Base-by-base conservation (phyloP, 1,139 yeast species). In the Hanseniaspora gamundiae region DNA sequence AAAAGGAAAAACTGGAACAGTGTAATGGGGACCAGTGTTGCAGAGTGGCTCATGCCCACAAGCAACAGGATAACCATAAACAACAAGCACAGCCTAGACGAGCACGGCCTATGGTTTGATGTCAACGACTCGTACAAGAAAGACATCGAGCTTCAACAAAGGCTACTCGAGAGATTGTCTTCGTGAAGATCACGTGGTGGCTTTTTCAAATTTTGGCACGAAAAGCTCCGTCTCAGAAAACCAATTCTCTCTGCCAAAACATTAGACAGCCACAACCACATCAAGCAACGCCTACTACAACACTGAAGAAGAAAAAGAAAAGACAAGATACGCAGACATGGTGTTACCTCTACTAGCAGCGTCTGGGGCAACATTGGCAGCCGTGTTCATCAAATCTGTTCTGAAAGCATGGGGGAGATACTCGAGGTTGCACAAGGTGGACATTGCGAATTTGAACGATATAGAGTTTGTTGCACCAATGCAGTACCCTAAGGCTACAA, bases 31-130 rank as follows among this genome's bases (percentile, higher is more conserved):
- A 51, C 60, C 2, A 58, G 64, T 1, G 69, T 77, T 72, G 44
- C 51, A 17, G 76, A 78, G 48, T 87, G 96, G 96, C 30, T 80
- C 3, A 56, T 87, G 0, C 97, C 98, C 0, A 55, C 82, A 0
- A 39, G 51, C 4, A 61, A 64, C 6, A 58, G 66, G 46, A 52
- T 41, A 45, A 50, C 41, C 45, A 57, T 3, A 47, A 63, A 21
- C 42, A 57, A 46, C 21, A 47, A 51, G 24, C 65, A 67, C 35
- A 53, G 58, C 6, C 56, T 53, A 21, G 57, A 55, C 38, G 61
- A 66, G 39, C 69, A 72, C 46, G 86, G 86, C 1, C 54, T 79
- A 19, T 74, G 68, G 51, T 79, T 65, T 48, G 68, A 61, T 33
- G 66, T 76, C 6, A 68, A 78, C 50, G 64, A 64, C 11, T 61